Evolutionary conservation across 176 grass and related monocot genomes (phyloP).

Genomic region (Poa annua): DNA sequence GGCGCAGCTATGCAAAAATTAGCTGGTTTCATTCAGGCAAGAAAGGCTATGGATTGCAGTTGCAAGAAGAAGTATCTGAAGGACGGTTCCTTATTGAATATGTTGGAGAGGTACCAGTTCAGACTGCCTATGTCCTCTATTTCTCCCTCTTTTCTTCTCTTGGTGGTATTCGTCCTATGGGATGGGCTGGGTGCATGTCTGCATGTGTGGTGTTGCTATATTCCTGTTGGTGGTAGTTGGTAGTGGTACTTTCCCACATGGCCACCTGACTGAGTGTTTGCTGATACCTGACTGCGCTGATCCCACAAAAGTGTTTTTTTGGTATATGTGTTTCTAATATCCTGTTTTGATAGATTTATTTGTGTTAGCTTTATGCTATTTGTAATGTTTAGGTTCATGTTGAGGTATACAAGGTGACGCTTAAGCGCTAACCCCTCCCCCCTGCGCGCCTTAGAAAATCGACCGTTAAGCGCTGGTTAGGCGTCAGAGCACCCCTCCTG

Average conservation of each 20-base stretch:
- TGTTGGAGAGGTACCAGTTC: conserved; percentile 85
- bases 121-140: not conserved
- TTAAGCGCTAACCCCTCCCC: no score
- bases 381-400: conserved; percentile 22
- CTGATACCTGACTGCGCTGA: not conserved
- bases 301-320: not conserved
- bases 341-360: not conserved
- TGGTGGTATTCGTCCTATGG: not conserved
- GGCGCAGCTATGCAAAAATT: conserved; percentile 80
- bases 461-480: no score
- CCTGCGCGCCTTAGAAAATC: no score
- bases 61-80: conserved; percentile 69
- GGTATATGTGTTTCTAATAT: not conserved
- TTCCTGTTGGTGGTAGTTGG: not conserved
- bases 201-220: not conserved
- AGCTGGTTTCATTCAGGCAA: conserved; percentile 79
- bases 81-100: conserved; percentile 98
- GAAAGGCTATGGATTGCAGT: conserved; percentile 88
- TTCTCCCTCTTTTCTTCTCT: not conserved
- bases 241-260: not conserved
- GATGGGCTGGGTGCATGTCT: not conserved
- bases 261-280: not conserved
- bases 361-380: conserved; percentile 6
- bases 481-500: no score
- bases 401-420: not conserved